Evolutionary conservation across 495 filamentous ascomycete genomes (phyloP).

Genomic region (Trichoderma gamsii): DNA sequence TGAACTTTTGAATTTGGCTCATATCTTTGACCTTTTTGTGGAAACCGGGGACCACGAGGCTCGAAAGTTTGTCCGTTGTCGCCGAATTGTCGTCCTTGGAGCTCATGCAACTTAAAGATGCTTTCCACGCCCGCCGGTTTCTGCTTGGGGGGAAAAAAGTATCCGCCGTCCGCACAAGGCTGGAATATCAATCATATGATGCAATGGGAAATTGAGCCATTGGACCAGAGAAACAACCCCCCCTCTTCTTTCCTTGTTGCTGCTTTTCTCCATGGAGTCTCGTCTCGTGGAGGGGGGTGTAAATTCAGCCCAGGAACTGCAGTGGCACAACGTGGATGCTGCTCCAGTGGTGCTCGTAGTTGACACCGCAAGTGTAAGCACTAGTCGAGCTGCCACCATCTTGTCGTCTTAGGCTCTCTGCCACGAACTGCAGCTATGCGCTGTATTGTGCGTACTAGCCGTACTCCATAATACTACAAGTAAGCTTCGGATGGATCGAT

Average conservation of each 20-base stretch:
- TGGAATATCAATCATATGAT: conserved; percentile 1
- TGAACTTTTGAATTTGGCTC: neutral
- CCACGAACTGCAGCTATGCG: conserved; percentile 12
- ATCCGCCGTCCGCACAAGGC: no score
- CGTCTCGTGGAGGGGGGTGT: neutral
- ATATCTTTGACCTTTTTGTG: neutral
- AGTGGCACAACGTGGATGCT: conserved; percentile 3
- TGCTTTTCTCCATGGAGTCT: neutral
- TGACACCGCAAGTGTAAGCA: conserved; percentile 13
- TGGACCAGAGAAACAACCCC: neutral
- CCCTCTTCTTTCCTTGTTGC: neutral
- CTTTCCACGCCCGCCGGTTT: neutral
- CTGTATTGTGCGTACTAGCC: neutral
- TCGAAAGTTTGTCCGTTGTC: neutral
- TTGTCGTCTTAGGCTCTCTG: neutral
- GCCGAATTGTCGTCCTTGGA: neutral
- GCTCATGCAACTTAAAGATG: neutral
- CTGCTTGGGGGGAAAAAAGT: no score
- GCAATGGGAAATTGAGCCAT: neutral
- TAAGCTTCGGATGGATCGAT: conserved; percentile 3
- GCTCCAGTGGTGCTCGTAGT: neutral
- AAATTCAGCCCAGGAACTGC: conserved; percentile 8
- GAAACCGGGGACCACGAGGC: neutral
- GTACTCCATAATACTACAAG: neutral
- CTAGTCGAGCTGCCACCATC: conserved; percentile 9